A percentile compares a stretch with the other conserved stretches of the same genome.
Conservation (phyloP, 2,329 filamentous ascomycete genomes). For the Colletotrichum paranaense region DNA sequence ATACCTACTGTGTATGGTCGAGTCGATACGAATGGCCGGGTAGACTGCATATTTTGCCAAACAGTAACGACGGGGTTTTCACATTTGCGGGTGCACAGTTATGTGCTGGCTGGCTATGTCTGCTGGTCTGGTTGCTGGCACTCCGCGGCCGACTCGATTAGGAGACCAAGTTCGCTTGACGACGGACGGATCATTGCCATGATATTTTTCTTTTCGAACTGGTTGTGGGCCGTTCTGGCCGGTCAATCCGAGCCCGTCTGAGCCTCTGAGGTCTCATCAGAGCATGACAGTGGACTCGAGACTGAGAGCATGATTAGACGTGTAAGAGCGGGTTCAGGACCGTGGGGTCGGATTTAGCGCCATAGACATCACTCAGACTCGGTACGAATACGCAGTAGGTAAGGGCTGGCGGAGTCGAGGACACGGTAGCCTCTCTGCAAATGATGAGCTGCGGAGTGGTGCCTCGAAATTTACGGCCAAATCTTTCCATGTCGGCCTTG, state of each 20-base stretch:
- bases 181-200: background rate
- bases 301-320: background rate
- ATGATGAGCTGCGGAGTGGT: background rate
- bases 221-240: slow-evolving; percentile 22
- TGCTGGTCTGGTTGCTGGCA: background rate
- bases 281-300: slow-evolving; percentile 5
- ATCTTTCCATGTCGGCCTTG: background rate
- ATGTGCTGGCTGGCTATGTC: slow-evolving; percentile 1
- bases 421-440: slow-evolving; percentile 21
- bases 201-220: background rate
- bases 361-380: background rate
- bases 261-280: background rate
- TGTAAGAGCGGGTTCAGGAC: background rate
- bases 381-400: too few species aligned
- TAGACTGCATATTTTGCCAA: slow-evolving; percentile 26
- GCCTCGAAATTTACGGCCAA: background rate
- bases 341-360: background rate
- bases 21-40: slow-evolving; percentile 32
- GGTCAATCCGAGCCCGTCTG: slow-evolving; percentile 17
- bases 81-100: background rate
- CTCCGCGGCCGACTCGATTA: background rate
- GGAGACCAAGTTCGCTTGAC: background rate
- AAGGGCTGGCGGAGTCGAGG: background rate
- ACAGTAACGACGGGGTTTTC: background rate
- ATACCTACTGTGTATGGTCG: background rate